Percentiles rank a stretch among this genome's conserved stretches.
Evolutionary conservation across 176 grass and related monocot genomes (phyloP).

Genomic region (Poa pratensis): DNA sequence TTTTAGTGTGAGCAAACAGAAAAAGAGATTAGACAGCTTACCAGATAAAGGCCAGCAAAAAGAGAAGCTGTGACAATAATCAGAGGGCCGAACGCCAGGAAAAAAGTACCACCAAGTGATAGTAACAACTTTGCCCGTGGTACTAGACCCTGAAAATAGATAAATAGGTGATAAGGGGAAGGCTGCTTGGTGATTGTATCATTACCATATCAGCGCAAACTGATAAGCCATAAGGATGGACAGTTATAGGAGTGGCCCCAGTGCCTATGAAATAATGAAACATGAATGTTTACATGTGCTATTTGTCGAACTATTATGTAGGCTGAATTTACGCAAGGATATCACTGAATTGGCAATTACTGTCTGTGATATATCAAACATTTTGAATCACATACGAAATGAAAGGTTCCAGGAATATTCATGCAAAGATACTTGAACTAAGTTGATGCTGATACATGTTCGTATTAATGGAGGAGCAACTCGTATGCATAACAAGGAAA

Average conservation of each 20-base stretch:
- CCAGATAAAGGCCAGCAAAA: slow-evolving; percentile 80
- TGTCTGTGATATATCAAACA: neutral
- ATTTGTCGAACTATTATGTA: slow-evolving; percentile 11
- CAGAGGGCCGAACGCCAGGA: slow-evolving; percentile 82
- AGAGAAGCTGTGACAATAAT: slow-evolving; percentile 68
- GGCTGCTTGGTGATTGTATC: neutral
- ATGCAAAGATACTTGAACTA: neutral
- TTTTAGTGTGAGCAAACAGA: neutral
- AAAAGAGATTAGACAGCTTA: slow-evolving; percentile 44
- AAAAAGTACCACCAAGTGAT: slow-evolving; percentile 88
- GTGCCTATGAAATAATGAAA: neutral
- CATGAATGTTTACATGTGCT: slow-evolving; percentile 16
- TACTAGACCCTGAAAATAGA: slow-evolving; percentile 73
- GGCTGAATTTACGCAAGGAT: neutral
- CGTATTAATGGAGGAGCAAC: neutral
- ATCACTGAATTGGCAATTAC: neutral
- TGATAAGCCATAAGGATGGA: neutral
- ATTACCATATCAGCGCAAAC: neutral
- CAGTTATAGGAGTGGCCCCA: neutral
- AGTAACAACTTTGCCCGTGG: slow-evolving; percentile 83
- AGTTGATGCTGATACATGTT: neutral
- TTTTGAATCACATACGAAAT: neutral
- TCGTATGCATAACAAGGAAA: neutral
- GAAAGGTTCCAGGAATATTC: neutral
- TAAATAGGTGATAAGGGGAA: neutral